Conservation (phyloP, 169 alveolate species). For the Eimeria sp. region DNA sequence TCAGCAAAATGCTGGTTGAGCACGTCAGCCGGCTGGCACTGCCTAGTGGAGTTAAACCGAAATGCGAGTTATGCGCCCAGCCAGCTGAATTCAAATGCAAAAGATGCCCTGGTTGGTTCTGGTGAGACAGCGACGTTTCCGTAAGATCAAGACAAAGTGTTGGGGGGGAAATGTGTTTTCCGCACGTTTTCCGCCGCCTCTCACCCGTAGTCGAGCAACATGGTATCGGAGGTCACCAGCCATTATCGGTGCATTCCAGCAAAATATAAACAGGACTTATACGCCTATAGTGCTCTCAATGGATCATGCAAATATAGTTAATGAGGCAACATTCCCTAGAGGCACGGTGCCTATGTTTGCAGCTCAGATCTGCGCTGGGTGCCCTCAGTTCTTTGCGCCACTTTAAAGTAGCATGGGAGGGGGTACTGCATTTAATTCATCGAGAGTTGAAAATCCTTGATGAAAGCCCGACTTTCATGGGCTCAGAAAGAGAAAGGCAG, state of each 20-base stretch:
- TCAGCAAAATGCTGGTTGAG: background rate
- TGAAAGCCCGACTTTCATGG: slow-evolving; percentile 3
- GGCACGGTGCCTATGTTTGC: background rate
- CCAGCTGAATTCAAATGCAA: slow-evolving; percentile 68
- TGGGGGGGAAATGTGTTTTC: background rate
- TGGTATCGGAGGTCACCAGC: background rate
- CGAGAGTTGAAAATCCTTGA: slow-evolving; percentile 60
- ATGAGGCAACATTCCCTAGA: background rate
- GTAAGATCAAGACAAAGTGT: too few relatives aligned
- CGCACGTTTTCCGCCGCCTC: background rate
- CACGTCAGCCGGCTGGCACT: slow-evolving; percentile 77
- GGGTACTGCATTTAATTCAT: slow-evolving; percentile 64
- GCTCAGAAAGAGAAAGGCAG: slow-evolving; percentile 79
- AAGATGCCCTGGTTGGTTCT: slow-evolving; percentile 67
- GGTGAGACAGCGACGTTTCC: slow-evolving; percentile 11
- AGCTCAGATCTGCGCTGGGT: too few relatives aligned
- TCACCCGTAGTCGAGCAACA: background rate
- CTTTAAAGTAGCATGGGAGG: slow-evolving; percentile 72
- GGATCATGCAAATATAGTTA: background rate
- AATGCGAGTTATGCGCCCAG: slow-evolving; percentile 80
- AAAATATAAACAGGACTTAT: too few relatives aligned
- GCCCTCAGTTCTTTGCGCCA: slow-evolving; percentile 55
- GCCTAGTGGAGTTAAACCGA: slow-evolving; percentile 70
- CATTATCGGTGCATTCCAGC: background rate
- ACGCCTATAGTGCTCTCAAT: background rate